These are phyloP conservation scores for Ganoderma lucidum DNA, from an alignment of 1,284 basidiomycete genomes.

Conservation along the genomic window DNA sequence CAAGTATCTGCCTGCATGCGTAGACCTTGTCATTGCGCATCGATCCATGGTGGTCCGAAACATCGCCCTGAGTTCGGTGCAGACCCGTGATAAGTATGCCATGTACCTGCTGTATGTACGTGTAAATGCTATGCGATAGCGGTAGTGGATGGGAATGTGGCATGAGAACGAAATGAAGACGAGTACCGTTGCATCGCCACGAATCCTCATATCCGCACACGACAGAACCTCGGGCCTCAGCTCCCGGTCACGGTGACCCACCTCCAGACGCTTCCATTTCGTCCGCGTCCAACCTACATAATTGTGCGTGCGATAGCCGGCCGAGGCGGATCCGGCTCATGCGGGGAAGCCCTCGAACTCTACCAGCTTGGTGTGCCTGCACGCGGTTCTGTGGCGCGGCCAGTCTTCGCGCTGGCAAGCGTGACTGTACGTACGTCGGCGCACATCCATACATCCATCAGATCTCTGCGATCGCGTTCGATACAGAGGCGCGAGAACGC, in stretches of 20 bases:
- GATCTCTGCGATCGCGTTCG: neutral
- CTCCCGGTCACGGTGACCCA: neutral
- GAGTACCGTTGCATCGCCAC: neutral
- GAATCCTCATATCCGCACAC: neutral
- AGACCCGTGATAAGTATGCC: too few relatives aligned
- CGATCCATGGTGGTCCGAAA: too few relatives aligned
- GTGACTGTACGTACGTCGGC: constrained; percentile 5
- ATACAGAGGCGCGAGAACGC: neutral
- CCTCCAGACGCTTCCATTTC: neutral
- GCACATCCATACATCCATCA: neutral
- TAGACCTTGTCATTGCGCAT: too few relatives aligned
- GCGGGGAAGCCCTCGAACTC: constrained; percentile 14
- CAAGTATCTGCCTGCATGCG: too few relatives aligned
- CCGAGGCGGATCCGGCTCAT: neutral
- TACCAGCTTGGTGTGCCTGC: constrained; percentile 21
- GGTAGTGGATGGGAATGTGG: neutral
- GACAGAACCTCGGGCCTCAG: neutral
- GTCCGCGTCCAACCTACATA: neutral
- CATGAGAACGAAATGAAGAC: neutral
- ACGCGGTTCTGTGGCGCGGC: constrained; percentile 31
- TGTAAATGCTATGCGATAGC: neutral
- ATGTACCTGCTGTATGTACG: neutral
- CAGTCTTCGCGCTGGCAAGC: constrained; percentile 33
- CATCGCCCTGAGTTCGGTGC: too few relatives aligned
- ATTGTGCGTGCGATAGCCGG: neutral